A percentile compares a stretch with the other conserved stretches of the same genome.
phyloP scores from a whole-genome alignment of 1,284 basidiomycete genomes.

The Boletus semigastroideus region DNA sequence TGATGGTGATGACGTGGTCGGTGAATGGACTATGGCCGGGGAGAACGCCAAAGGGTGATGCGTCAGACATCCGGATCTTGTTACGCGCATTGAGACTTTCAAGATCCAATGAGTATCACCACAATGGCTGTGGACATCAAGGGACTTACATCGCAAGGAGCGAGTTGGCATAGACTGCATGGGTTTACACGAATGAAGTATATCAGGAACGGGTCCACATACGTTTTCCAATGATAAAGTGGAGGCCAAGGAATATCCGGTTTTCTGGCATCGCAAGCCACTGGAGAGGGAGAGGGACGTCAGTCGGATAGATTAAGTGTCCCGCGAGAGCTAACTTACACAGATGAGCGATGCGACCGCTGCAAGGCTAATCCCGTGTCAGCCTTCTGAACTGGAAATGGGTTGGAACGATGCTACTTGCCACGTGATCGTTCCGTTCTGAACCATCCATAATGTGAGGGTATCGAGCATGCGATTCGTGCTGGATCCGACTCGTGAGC shows the following conservation, averaged over 20 bases:
- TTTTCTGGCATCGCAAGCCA: constrained; percentile 42
- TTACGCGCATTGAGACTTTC: constrained; percentile 24
- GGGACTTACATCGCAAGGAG: constrained; percentile 24
- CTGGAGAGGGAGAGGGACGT: constrained; percentile 26
- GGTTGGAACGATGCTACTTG: constrained; percentile 15
- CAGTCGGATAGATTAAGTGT: neutral
- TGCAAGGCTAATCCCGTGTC: constrained; percentile 32
- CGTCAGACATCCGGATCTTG: constrained; percentile 4
- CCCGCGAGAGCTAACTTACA: constrained; percentile 32
- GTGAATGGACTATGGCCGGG: neutral
- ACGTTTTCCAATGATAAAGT: constrained; percentile 51
- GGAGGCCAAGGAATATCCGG: constrained; percentile 44
- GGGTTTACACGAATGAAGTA: neutral
- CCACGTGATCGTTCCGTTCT: constrained; percentile 50
- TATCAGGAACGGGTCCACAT: constrained; percentile 4
- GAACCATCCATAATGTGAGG: constrained; percentile 49
- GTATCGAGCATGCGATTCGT: constrained; percentile 42
- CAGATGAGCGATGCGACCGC: constrained; percentile 42
- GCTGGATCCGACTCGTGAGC: constrained; percentile 22
- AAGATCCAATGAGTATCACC: neutral
- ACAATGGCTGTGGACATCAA: neutral
- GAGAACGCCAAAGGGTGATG: constrained; percentile 1
- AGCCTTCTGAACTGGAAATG: neutral
- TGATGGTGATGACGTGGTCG: neutral
- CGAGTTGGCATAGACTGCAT: constrained; percentile 27